Conservation (phyloP, 768 basidiomycete species). For the Trametes cingulata region DNA sequence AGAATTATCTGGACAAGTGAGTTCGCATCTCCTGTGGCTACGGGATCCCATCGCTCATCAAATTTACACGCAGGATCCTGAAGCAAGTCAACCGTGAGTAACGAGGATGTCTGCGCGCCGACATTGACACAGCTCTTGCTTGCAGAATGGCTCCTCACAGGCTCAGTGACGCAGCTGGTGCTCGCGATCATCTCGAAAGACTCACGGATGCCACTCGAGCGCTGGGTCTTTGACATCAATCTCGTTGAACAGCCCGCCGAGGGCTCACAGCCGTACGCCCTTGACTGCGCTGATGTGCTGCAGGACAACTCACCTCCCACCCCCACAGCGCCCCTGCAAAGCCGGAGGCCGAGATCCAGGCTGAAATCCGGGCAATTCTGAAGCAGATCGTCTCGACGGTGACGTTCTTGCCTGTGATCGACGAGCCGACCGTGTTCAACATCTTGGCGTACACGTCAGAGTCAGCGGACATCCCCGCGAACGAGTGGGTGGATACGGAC, state of each 20-base stretch:
- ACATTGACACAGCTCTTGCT: constrained; percentile 6
- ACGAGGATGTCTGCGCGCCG: not conserved
- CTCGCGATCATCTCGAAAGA: constrained; percentile 97
- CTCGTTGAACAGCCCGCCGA: constrained; percentile 66
- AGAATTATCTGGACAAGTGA: constrained; percentile 88
- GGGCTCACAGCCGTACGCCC: constrained; percentile 47
- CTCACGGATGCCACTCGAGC: constrained; percentile 84
- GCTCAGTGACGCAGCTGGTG: constrained; percentile 91
- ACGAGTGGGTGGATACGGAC: constrained; percentile 96
- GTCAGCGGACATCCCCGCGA: constrained; percentile 87
- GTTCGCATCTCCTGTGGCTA: constrained; percentile 15
- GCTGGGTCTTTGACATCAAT: constrained; percentile 98
- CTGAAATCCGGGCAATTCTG: constrained; percentile 95
- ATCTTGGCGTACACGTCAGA: constrained; percentile 94
- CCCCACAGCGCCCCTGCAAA: constrained; percentile 54
- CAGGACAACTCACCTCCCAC: not conserved
- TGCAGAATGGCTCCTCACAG: constrained; percentile 90
- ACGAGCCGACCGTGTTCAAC: constrained; percentile 96
- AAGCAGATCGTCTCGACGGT: constrained; percentile 98
- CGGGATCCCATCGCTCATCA: not conserved
- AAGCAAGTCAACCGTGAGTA: constrained; percentile 87
- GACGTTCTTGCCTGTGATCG: constrained; percentile 93
- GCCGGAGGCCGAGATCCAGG: constrained; percentile 88
- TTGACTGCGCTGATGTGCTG: not conserved
- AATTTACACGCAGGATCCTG: constrained; percentile 60